Evolutionary conservation across 1,284 basidiomycete species (phyloP), one percentile per base, ranked within the genome.

Genomic region (Agaricales sp.): DNA sequence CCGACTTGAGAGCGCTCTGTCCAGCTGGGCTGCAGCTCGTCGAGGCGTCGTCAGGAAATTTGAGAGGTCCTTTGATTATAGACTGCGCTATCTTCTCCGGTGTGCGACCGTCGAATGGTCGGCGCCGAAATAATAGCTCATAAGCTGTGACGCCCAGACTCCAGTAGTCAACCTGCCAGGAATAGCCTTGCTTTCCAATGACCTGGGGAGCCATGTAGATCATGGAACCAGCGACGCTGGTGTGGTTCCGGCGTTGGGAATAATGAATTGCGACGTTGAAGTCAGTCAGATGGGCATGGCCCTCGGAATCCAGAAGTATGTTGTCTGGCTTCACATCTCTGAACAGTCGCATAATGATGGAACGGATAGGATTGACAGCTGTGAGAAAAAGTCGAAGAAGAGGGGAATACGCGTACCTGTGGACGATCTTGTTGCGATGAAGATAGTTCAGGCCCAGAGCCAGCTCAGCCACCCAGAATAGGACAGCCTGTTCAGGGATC

Each of bases 171-270:
- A 96, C 92, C 21, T 85, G 82, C 57, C 84, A 91, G 1, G 88
- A 90, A 64, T 96, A 97, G 22, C 85, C 86, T 51, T 82, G 78
- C 63, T 87, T 87, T 26, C 75, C 67, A 26, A 97, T 74, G 50
- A 97, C 94, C 69, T 97, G 93, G 1, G 93, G 89, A 26, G 94
- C 93, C 95, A 99, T 99, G 66, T 99, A 99, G 1, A 95, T 95
- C 93, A 99, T 96, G 47, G 89, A 92, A 2, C 93, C 93, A n/a
- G 93, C 95, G 0, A 99, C 89, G n/a, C 92, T 92, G 4, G 88
- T 94, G 39, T 98, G 73, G 52, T 88, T 64, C 49, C 83, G 75
- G 47, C 87, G 75, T 46, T 95, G 91, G 3, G 86, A 82, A 61
- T 91, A 98, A 66, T 99, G 95, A 3, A 99, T 92, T 13, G 94